Base-by-base conservation (phyloP, 2,329 filamentous ascomycete species). In the Stemphylium beticola region DNA sequence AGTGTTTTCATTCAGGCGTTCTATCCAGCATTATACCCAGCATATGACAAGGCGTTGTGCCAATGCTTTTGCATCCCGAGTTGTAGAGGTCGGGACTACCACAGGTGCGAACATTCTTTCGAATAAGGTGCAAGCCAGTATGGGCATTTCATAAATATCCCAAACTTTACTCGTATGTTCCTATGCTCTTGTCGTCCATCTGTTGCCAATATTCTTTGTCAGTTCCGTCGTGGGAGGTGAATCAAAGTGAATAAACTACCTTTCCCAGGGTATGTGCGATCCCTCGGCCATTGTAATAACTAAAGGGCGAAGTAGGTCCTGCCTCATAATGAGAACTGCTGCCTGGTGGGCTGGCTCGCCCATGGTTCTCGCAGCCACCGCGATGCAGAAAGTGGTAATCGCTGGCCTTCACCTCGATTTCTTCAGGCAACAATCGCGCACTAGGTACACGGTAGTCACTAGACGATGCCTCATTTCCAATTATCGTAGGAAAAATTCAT, bases 21-120 rank as follows among this genome's bases (percentile, higher is more conserved):
- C 53, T 44, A 50, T 42, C 38, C 57, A 53, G 50, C 57, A 60
- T 60, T 56, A 65, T 66, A 62, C 64, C 62, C 60, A 45, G 49
- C 62, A 62, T 64, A 7, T 20, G 26, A 46, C 36, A 49, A 20
- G 56, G 56, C 48, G 53, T 58, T 58, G 22, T 44, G 15, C 44
- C 31, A 38, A 32, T 41, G 29, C 26, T 15, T 3, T 14, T 15
- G 15, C 32, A 22, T 36, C 31, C 11, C 17, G 34, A 34, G 2
- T 24, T 45, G 17, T 12, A 34, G 7, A 20, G 10, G 17, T 36
- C n/a, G 11, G 20, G 15, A 34, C 10, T n/a, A 39, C 41, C 15
- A 20, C n/a, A 5, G 15, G 20, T 29, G 9, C 26, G 26, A 11
- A 29, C 10, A 10, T 11, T 29, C 7, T 11, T 29, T 10, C 11